Conservation (phyloP, 2,329 filamentous ascomycete species). For the Cladorrhinum sp. region DNA sequence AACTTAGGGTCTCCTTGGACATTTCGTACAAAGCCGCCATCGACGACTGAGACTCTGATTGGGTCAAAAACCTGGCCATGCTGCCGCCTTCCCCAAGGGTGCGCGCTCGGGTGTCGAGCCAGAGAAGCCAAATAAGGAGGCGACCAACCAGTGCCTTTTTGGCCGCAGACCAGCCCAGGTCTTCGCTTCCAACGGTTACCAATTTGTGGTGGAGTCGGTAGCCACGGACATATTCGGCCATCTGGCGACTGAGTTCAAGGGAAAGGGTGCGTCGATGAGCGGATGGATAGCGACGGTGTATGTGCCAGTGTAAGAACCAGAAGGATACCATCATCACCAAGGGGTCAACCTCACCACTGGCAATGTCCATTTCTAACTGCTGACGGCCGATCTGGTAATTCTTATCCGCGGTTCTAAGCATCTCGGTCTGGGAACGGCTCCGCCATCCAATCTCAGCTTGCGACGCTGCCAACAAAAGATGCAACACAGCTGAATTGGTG, state of each 20-base stretch:
- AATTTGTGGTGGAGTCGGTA: slow-evolving; percentile 7
- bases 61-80: slow-evolving; percentile 13
- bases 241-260: slow-evolving; percentile 10
- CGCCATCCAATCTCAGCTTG: slow-evolving; percentile 11
- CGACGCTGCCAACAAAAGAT: slow-evolving; percentile 18
- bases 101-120: slow-evolving; percentile 16
- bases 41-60: not conserved
- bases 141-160: slow-evolving; percentile 15
- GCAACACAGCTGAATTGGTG: slow-evolving; percentile 8
- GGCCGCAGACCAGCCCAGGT: not conserved
- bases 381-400: slow-evolving; percentile 12
- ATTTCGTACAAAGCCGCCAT: slow-evolving; percentile 12
- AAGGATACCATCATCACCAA: slow-evolving; percentile 16
- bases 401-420: slow-evolving; percentile 10
- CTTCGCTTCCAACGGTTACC: not conserved
- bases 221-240: slow-evolving; percentile 11
- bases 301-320: slow-evolving; percentile 16
- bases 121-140: slow-evolving; percentile 19
- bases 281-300: slow-evolving; percentile 11
- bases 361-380: not conserved
- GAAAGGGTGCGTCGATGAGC: not conserved
- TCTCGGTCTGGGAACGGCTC: not conserved
- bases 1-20: slow-evolving; percentile 10
- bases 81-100: slow-evolving; percentile 17
- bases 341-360: slow-evolving; percentile 5